Conservation (phyloP, 2,329 filamentous ascomycete genomes). For the Cytospora chrysosperma region DNA sequence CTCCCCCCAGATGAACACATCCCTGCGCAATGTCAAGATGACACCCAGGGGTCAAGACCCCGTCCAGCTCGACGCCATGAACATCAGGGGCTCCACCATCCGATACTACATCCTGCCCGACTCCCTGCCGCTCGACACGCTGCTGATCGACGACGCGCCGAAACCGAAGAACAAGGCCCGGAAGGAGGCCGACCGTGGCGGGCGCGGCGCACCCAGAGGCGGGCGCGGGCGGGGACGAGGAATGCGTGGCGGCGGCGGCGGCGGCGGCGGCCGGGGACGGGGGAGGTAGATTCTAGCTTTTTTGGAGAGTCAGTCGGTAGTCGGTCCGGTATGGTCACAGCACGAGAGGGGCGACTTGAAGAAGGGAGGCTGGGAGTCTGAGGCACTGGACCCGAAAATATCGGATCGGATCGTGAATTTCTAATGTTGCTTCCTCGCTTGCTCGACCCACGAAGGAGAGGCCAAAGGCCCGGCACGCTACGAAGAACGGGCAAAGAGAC, state of each 20-base stretch:
- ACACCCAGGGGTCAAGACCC: slow-evolving; percentile 85
- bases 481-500: neutral
- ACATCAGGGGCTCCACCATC: slow-evolving; percentile 93
- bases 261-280: slow-evolving; percentile 18
- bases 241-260: slow-evolving; percentile 23
- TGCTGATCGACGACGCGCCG: slow-evolving; percentile 92
- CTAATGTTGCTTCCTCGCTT: no score
- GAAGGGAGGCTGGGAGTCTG: neutral
- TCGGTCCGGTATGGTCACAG: neutral
- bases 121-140: slow-evolving; percentile 88
- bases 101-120: slow-evolving; percentile 96
- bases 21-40: slow-evolving; percentile 95
- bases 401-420: neutral
- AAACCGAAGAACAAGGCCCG: slow-evolving; percentile 99
- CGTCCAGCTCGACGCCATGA: slow-evolving; percentile 89
- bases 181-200: slow-evolving; percentile 73
- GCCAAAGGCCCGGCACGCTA: neutral
- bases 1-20: slow-evolving; percentile 97
- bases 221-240: slow-evolving; percentile 56
- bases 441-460: neutral
- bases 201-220: slow-evolving; percentile 52
- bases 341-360: neutral
- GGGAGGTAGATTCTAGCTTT: no score
- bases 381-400: neutral
- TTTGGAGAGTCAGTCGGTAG: no score